Evolutionary conservation across 129 eudicot genomes (phyloP), one percentile per base, ranked within the genome.

Genomic region (Cynara cardunculus): DNA sequence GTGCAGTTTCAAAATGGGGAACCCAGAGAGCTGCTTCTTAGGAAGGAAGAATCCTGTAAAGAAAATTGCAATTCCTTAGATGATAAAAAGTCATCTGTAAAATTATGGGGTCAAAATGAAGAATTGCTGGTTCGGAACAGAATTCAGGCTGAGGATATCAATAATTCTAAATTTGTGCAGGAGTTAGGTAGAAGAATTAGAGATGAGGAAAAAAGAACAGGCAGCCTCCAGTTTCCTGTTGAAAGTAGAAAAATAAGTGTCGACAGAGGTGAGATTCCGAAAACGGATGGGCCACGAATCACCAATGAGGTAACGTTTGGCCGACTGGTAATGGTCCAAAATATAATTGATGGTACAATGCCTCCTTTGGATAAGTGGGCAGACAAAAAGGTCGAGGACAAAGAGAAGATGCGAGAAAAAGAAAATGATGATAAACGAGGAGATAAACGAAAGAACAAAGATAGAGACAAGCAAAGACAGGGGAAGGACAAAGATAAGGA

Each of bases 161-260:
- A 87, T 22, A 87, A 86, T 73, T 30, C 69, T 65, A 89, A 87
- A 64, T 87, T 77, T 80, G 85, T 87, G 78, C 88, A 81, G 83
- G 95, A 88, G 73, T 81, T 90, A 81, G 88, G 75, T 64, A 83
- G 91, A 85, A 88, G 91, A 76, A 85, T 85, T 53, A 84, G 85
- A 59, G 86, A 87, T 59, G 95, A 88, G 37, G 91, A 85, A 72
- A 82, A 84, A 71, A 89, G 88, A 75, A 41, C 73, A 10, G 89
- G 94, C 59, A 91, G 88, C 83, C 89, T 84, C 77, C 85, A 86
- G 71, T 68, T 83, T 71, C 84, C 82, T 37, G 82, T 69, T 87
- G 87, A 78, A 49, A 86, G 87, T 71, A 85, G 65, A 61, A 81
- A 76, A 82, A 71, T 30, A 83, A 86, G 56, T 24, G 34, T 21